Evolutionary conservation across 2,329 filamentous ascomycete species (phyloP), one percentile per base, ranked within the genome.

Genomic region (Ampelomyces quisqualis): DNA sequence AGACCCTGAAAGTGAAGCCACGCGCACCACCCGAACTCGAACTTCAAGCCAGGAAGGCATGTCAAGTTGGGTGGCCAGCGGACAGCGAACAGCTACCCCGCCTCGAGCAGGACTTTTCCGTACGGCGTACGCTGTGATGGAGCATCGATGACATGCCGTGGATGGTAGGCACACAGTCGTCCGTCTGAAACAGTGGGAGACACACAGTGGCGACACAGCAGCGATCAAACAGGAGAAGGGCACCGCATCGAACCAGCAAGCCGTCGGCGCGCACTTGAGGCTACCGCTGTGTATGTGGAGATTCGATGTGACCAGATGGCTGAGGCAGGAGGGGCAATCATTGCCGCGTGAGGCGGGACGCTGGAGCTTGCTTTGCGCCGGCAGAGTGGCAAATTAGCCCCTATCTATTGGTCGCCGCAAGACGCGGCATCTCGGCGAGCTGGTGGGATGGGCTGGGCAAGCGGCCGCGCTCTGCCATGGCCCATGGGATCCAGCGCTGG

Each of bases 141-240:
- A n/a, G n/a, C n/a, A n/a, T n/a, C 15, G 19, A 19, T 22, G 32
- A 20, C 24, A 18, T 19, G 36, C 11, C 14, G 26, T 13, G 11
- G 26, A 22, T 26, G 26, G 20, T 27, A 13, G 26, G 18, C 7
- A 27, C 34, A 22, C 7, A 15, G 9, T 18, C 13, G n/a, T 21
- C 22, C 22, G 5, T 14, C 10, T 33, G 37, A 39, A 39, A 39
- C 37, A 27, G 10, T 15, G 21, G 19, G 11, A 18, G 14, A 28
- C 17, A 20, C 29, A 33, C 22, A 20, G n/a, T 3, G 27, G 43
- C n/a, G n/a, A n/a, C n/a, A n/a, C n/a, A n/a, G n/a, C n/a, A n/a
- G 37, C 35, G 49, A 52, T 52, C 49, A 50, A 50, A 52, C 47
- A 47, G 49, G 47, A 49, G 43, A 42, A 40, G 29, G 13, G n/a